Evolutionary conservation across 1,284 basidiomycete species (phyloP).

Genomic region (Ganoderma leucocontextum): DNA sequence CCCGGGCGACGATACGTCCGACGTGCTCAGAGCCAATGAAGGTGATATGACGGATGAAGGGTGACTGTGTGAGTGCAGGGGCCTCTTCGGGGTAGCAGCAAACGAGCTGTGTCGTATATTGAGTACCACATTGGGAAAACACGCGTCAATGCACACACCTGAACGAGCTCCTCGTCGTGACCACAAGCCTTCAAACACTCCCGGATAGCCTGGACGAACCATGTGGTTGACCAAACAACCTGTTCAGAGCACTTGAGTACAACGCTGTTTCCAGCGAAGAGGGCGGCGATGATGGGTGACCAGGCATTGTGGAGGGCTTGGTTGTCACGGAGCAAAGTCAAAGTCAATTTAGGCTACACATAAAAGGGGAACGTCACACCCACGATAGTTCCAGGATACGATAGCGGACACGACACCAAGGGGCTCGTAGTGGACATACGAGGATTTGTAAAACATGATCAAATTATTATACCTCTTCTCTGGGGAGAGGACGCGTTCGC

Average conservation of each 20-base stretch:
- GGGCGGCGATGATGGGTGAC: constrained; percentile 89
- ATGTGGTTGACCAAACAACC: constrained; percentile 88
- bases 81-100: constrained; percentile 92
- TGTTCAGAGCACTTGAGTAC: constrained; percentile 95
- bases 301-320: constrained; percentile 91
- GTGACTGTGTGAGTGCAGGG: constrained; percentile 82
- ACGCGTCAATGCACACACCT: constrained; percentile 50
- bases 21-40: constrained; percentile 95
- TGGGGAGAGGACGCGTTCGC: constrained; percentile 77
- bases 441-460: constrained; percentile 87
- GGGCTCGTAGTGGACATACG: constrained; percentile 88
- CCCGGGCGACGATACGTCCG: constrained; percentile 85
- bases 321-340: background rate
- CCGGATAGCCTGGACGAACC: constrained; percentile 83
- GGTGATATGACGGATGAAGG: constrained; percentile 82
- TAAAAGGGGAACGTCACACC: constrained; percentile 39
- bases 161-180: constrained; percentile 83
- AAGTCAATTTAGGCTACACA: background rate
- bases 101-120: constrained; percentile 59
- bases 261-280: constrained; percentile 92
- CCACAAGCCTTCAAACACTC: constrained; percentile 81
- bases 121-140: background rate
- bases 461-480: constrained; percentile 78
- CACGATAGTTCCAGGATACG: constrained; percentile 95
- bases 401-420: constrained; percentile 93